Evolutionary conservation across 129 eudicot genomes (phyloP).

Genomic region (Helichrysum umbraculigerum): DNA sequence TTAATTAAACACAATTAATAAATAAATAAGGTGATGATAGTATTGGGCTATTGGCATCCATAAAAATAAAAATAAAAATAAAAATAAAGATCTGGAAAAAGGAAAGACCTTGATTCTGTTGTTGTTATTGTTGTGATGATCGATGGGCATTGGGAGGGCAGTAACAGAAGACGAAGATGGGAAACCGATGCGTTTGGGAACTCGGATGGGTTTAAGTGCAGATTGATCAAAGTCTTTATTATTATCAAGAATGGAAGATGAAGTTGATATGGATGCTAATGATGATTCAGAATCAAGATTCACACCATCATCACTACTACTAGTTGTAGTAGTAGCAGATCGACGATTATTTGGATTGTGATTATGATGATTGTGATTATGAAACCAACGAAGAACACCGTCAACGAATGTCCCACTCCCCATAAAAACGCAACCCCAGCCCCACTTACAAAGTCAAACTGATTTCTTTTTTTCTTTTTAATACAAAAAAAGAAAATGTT

Average conservation of each 20-base stretch:
- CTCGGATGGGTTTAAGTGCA: constrained; percentile 60
- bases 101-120: constrained; percentile 43
- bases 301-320: not conserved
- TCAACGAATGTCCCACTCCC: constrained; percentile 93
- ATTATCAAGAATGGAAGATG: constrained; percentile 20
- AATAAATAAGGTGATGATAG: not conserved
- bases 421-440: constrained; percentile 29
- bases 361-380: constrained; percentile 47
- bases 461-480: not conserved
- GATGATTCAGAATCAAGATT: constrained; percentile 24
- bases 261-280: constrained; percentile 6
- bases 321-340: constrained; percentile 24
- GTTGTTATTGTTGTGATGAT: constrained; percentile 40
- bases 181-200: constrained; percentile 55
- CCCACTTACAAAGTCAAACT: not conserved
- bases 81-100: constrained; percentile 1
- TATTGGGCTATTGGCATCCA: not conserved
- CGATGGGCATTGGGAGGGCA: constrained; percentile 34
- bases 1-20: not conserved
- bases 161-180: constrained; percentile 31
- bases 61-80: not conserved
- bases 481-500: not conserved
- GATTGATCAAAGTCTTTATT: constrained; percentile 69
- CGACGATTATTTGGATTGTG: constrained; percentile 31
- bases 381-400: constrained; percentile 91